Percentiles rank a stretch among this genome's conserved stretches.
Conservation (phyloP, 768 basidiomycete species). For the Russula ochroleuca region DNA sequence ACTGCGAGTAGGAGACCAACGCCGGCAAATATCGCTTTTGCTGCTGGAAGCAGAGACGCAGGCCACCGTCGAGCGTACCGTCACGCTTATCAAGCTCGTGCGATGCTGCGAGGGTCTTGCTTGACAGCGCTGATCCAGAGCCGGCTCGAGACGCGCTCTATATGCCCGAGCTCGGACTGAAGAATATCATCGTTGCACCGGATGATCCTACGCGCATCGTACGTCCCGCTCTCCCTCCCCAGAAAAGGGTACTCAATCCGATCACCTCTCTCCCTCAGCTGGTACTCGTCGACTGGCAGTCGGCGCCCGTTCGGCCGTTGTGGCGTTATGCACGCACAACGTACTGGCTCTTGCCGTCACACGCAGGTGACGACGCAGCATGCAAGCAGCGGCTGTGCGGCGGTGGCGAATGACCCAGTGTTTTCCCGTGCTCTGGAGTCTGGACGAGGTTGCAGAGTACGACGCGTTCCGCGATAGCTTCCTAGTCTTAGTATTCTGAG, state of each 20-base stretch:
- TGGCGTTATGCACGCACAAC: slow-evolving; percentile 37
- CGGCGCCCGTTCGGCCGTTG: slow-evolving; percentile 31
- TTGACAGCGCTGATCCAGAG: slow-evolving; percentile 34
- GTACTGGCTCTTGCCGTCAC: slow-evolving; percentile 33
- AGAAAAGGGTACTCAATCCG: too few species aligned
- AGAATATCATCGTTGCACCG: slow-evolving; percentile 33
- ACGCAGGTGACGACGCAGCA: slow-evolving; percentile 26
- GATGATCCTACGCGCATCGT: slow-evolving; percentile 34
- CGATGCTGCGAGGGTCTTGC: slow-evolving; percentile 33
- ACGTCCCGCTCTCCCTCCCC: slow-evolving; percentile 20
- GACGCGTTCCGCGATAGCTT: slow-evolving; percentile 37
- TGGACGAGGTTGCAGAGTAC: slow-evolving; percentile 36
- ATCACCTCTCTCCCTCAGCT: slow-evolving; percentile 24
- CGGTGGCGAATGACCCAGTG: slow-evolving; percentile 28
- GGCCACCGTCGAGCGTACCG: slow-evolving; percentile 34
- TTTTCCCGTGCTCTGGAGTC: slow-evolving; percentile 34
- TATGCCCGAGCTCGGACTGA: slow-evolving; percentile 32
- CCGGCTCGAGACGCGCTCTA: slow-evolving; percentile 35
- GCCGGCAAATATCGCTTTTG: too few species aligned
- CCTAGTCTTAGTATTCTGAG: too few species aligned
- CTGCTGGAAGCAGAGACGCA: slow-evolving; percentile 33
- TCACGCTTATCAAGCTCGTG: slow-evolving; percentile 32
- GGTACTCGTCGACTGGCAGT: slow-evolving; percentile 34
- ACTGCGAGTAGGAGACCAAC: too few species aligned
- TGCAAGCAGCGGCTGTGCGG: slow-evolving; percentile 27